phyloP scores from a whole-genome alignment of 371 early-diverging fungal genomes.

The Mortierella sp. region DNA sequence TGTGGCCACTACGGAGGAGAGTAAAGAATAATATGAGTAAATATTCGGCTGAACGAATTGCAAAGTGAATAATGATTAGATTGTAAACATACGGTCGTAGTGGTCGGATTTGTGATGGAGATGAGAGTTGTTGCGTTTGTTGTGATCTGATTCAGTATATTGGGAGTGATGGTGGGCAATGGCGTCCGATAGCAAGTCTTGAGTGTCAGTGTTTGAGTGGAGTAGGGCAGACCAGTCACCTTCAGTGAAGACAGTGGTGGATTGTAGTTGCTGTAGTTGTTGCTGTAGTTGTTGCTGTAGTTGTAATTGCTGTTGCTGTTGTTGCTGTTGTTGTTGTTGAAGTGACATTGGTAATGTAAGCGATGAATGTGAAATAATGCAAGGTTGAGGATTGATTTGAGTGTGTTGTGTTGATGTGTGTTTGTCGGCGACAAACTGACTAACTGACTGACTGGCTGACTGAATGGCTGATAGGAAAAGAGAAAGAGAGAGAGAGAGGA shows the following conservation, averaged over 20 bases:
- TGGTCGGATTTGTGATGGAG: conserved; percentile 1
- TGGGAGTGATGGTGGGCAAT: background rate
- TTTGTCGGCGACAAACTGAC: background rate
- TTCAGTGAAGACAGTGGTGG: background rate
- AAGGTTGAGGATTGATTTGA: too few species aligned
- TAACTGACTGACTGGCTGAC: background rate
- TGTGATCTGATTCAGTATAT: background rate
- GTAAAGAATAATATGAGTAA: background rate
- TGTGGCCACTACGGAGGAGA: background rate
- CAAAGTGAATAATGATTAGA: background rate
- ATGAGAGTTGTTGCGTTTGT: background rate
- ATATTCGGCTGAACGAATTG: background rate
- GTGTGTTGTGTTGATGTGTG: too few species aligned
- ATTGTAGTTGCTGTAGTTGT: background rate
- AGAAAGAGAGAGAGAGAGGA: background rate
- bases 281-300: too few species aligned
- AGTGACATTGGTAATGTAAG: too few species aligned
- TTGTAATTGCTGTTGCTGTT: too few species aligned
- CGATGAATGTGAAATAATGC: too few species aligned
- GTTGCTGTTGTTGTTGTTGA: too few species aligned
- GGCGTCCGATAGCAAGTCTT: background rate
- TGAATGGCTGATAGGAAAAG: background rate
- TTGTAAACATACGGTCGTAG: background rate
- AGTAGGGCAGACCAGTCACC: background rate
- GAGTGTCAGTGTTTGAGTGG: background rate